Evolutionary conservation across 768 basidiomycete species (phyloP), one percentile per base, ranked within the genome.

Genomic region (Tephrocybe sp.): DNA sequence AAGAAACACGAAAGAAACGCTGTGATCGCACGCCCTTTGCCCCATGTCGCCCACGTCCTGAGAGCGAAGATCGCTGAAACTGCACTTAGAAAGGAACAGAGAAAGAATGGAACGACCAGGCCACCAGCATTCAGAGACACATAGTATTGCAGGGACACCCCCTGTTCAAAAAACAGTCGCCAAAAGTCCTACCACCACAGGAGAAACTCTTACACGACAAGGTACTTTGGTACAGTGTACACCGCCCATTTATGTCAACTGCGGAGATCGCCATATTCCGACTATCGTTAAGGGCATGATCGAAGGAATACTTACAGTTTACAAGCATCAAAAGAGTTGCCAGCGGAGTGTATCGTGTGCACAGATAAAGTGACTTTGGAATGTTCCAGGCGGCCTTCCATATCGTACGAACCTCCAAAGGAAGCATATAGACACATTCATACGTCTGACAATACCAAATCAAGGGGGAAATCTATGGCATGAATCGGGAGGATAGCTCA

Each of bases 311-410:
- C 24, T n/a, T 33, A 34, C 45, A 47, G 4, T 4, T 15, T 1
- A 32, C 4, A 8, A 51, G 25, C 17, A 39, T n/a, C 18, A 44
- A 8, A 15, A 51, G 18, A 11, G 38, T 21, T 3, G 37, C 5
- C 17, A 38, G 24, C 0, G 43, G 34, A 1, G 15, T 5, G 28
- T 37, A 45, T 26, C 50, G 50, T 9, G 36, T 37, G 11, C 33
- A 5, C 11, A 51, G 2, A 18, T 51, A 51, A 24, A 51, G 42
- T 15, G 17, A 4, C 36, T 51, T 51, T 1, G 43, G 50, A 8
- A 44, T 10, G 10, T 28, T 51, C 50, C 50, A 51, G n/a, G 43
- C 33, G 6, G 43, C 43, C 20, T 51, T 51, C 50, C 50, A 51
- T 2, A 51, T 45, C n/a, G 34, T 28, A 12, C 11, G 32, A 10